phyloP scores from a whole-genome alignment of 768 basidiomycete genomes.

The Leucocoprinus leucothites region DNA sequence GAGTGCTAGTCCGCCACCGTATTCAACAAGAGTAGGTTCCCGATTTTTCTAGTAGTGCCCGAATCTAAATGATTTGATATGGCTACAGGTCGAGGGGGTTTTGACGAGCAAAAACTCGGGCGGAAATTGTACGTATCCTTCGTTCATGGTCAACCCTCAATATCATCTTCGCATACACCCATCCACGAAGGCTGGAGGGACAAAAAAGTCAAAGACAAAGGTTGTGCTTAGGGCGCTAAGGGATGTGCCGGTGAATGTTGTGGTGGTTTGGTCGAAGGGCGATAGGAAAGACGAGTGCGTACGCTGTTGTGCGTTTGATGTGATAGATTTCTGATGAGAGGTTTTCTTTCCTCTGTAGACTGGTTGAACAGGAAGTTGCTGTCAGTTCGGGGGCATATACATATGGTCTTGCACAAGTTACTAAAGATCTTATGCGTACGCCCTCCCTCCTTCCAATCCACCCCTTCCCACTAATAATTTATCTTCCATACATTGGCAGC shows the following conservation, averaged over 20 bases:
- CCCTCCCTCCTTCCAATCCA: neutral
- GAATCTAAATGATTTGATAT: neutral
- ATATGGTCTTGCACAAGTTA: constrained; percentile 65
- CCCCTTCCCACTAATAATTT: neutral
- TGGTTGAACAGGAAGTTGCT: constrained; percentile 65
- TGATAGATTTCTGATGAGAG: neutral
- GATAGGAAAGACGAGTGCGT: constrained; percentile 73
- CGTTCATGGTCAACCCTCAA: constrained; percentile 90
- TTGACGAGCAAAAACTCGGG: constrained; percentile 76
- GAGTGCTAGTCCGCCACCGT: constrained; percentile 33
- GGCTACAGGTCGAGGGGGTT: constrained; percentile 51
- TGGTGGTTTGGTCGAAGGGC: constrained; percentile 72
- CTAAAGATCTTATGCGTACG: constrained; percentile 53
- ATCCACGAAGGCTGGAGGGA: too few relatives aligned
- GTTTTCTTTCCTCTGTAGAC: constrained; percentile 26
- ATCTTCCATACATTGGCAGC: constrained; percentile 32
- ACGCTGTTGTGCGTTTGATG: neutral
- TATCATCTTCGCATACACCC: constrained; percentile 65
- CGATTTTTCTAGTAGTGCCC: neutral
- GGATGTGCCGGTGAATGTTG: constrained; percentile 72
- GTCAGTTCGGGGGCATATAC: constrained; percentile 79
- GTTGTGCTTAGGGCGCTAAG: constrained; percentile 54
- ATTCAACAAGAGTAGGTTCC: constrained; percentile 32
- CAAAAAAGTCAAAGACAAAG: constrained; percentile 36
- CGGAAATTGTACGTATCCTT: constrained; percentile 76